Base-by-base conservation (phyloP, 805 yeast species). In the Spathaspora sp. region DNA sequence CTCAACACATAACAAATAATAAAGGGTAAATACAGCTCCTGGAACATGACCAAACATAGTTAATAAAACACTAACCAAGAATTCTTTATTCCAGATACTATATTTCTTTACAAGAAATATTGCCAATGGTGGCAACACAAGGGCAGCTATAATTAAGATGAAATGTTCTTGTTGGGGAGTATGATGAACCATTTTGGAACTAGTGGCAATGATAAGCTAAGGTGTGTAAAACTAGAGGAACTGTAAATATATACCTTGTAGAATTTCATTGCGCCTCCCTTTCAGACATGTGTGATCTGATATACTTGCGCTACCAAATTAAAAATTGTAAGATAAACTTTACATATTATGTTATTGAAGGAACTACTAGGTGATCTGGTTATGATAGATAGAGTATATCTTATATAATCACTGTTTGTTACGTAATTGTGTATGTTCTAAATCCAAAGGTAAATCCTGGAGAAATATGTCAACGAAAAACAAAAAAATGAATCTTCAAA, bases 91-190 rank as follows among this genome's bases (percentile, higher is more conserved):
- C 48, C 59, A 61, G 40, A 69, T 53, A n/a, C 67, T 57, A 51
- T 65, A 62, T 48, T 62, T 61, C 57, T 61, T 60, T 47, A 69
- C 52, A 12, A 73, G 55, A 47, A 65, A 66, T 26, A 73, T 59
- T 1, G 77, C 75, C 49, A 70, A 61, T 2, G 78, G 77, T 14
- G 78, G 77, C 31, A 73, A 50, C 9, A 72, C 54, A 18, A 71
- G 45, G 19, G 68, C 72, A 54, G 70, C 54, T 14, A 70, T 43
- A n/a, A 61, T 64, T 50, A 72, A 57, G 43, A 70, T 52, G 28
- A 62, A 44, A 49, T 52, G 61, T 49, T 69, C 66, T 23, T 58
- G 50, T 48, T 31, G 44, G 2, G 51, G 19, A 14, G 9, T 10
- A 3, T 26, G n/a, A 16, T 23, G 5, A 8, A 10, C n/a, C 44